Base-by-base conservation (phyloP, 768 basidiomycete species). In the Tricholomella constricta region DNA sequence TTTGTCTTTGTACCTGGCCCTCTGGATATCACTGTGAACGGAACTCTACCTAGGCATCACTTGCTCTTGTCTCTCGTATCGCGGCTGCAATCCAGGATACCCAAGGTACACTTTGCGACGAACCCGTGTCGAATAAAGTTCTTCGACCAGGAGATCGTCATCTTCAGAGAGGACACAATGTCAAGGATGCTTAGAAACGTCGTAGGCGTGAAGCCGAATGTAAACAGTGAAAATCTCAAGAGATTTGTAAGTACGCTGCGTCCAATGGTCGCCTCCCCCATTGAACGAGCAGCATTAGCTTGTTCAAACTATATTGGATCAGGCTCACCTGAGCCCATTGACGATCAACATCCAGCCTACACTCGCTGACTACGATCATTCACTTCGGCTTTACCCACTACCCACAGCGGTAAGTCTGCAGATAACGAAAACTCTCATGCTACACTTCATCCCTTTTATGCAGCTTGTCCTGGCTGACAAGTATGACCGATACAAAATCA, bases 1-100 rank as follows among this genome's bases (percentile, higher is more conserved):
- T 97, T 98, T 69, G 82, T 98, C 48, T 84, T 99, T 58, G 88
- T 98, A 19, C 97, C 97, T 5, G 97, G 97, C 6, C 97, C 97
- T 2, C 74, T 91, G 45, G 97, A 99, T 71, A 80, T 96, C 22
- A 86, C 89, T 1, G 76, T 89, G 49, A 92, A 92, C 50, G 78
- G 86, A 9, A 82, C 87, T 19, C 72, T 97, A 11, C 97, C 97
- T 25, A 85, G 92, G 27, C 83, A 84, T 35, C 82, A 91, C 1
- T 76, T 99, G 25, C 81, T 98, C 4, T 82, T 89, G 1, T 80
- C 84, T 2, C 85, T 98, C 61, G 79, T 84, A 0, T 71, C 83
- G 14, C 83, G 86, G 32, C 72, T 99, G 31, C 84, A 78, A 61
- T 72, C 79, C 1, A 85, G 86, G 59, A 69, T 98, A 23, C 91